These are phyloP conservation scores for Xanthoconium purpureum DNA, from an alignment of 768 basidiomycete genomes.

Conservation along the genomic window DNA sequence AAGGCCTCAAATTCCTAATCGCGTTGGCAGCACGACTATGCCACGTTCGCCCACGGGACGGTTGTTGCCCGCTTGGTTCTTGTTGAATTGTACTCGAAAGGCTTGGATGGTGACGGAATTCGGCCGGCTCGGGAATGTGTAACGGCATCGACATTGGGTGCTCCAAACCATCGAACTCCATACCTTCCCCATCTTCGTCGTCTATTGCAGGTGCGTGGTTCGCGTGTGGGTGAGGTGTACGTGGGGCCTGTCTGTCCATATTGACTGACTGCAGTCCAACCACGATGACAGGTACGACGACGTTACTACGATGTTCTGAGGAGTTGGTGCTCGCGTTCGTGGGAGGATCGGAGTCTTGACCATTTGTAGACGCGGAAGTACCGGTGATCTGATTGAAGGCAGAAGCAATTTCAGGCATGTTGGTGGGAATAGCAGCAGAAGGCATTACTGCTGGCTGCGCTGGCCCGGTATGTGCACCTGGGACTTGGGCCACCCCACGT, in stretches of 20 bases:
- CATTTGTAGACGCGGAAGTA: constrained; percentile 5
- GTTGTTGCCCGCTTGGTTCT: constrained; percentile 17
- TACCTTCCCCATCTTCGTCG: constrained; percentile 27
- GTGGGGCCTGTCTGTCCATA: constrained; percentile 37
- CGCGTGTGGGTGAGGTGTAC: constrained; percentile 12
- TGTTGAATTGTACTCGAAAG: constrained; percentile 9
- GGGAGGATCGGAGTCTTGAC: constrained; percentile 14
- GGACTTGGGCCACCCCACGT: constrained; percentile 12
- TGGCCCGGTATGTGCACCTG: constrained; percentile 17
- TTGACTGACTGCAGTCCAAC: constrained; percentile 79
- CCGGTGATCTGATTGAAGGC: constrained; percentile 9
- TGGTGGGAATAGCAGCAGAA: constrained; percentile 12
- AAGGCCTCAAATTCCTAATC: constrained; percentile 51
- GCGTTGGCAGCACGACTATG: constrained; percentile 63
- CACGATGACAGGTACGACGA: constrained; percentile 79
- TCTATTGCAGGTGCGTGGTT: constrained; percentile 15
- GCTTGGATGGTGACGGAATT: constrained; percentile 16
- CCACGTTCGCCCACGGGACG: constrained; percentile 45
- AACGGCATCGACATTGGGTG: constrained; percentile 24
- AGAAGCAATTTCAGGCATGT: constrained; percentile 17
- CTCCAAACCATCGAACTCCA: constrained; percentile 27
- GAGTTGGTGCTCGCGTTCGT: constrained; percentile 16
- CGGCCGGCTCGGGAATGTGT: constrained; percentile 27
- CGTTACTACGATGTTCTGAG: constrained; percentile 32
- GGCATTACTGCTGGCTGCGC: constrained; percentile 7